These are phyloP conservation scores for Colletotrichum sp. DNA, from an alignment of 2,329 filamentous ascomycete species.

Conservation along the genomic window DNA sequence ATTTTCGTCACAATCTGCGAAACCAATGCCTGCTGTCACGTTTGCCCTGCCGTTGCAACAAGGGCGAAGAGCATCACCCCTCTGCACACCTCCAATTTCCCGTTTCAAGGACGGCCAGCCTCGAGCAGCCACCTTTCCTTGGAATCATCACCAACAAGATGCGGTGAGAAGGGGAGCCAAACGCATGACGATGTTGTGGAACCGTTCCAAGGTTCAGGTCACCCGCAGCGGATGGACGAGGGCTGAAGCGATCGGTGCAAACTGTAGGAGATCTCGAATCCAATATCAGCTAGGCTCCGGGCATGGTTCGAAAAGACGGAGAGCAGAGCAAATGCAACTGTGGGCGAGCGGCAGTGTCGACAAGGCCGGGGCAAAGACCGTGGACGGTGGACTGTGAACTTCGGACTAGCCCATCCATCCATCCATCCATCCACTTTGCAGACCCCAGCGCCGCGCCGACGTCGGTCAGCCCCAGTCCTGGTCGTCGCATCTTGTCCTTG, in stretches of 20 bases:
- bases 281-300: not conserved
- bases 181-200: constrained; percentile 13
- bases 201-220: constrained; percentile 5
- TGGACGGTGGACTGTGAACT: not conserved
- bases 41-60: not conserved
- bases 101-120: not conserved
- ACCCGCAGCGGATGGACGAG: not conserved
- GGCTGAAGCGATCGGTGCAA: constrained; percentile 7
- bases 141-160: not conserved
- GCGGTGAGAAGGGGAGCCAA: constrained; percentile 3
- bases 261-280: constrained; percentile 10
- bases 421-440: not conserved
- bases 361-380: not conserved
- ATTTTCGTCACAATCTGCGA: not conserved
- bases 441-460: constrained; percentile 9
- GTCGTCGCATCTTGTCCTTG: not conserved
- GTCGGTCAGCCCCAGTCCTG: constrained; percentile 10
- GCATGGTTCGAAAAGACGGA: not conserved
- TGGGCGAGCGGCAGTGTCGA: not conserved
- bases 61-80: not conserved
- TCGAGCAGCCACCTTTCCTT: not conserved
- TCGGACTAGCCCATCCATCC: not conserved
- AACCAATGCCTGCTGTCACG: not conserved
- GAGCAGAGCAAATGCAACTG: not conserved
- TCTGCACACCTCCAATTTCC: not conserved